Evolutionary conservation across 129 eudicot species (phyloP).

Genomic region (Escallonia rubra): DNA sequence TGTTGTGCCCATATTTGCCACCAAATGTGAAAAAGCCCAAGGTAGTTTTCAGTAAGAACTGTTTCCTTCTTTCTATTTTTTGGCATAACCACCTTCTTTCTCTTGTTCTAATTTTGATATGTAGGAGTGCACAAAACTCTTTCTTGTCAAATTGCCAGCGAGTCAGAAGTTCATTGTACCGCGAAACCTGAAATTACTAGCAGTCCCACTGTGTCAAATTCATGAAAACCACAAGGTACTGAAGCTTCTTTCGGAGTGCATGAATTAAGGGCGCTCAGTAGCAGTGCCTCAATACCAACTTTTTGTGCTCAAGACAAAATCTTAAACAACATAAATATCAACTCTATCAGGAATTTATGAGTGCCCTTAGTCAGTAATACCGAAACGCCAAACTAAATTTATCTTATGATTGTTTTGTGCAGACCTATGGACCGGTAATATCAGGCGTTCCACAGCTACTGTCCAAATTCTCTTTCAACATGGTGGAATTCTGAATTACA

Average conservation of each 20-base stretch:
- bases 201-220: slow-evolving; percentile 70
- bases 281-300: background rate
- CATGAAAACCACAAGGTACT: slow-evolving; percentile 70
- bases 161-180: slow-evolving; percentile 63
- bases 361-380: background rate
- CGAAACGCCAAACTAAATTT: background rate
- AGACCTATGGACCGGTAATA: slow-evolving; percentile 72
- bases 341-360: background rate
- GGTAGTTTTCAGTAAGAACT: slow-evolving; percentile 18
- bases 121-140: slow-evolving; percentile 82
- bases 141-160: slow-evolving; percentile 68
- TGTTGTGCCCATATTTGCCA: slow-evolving; percentile 62
- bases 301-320: background rate
- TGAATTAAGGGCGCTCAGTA: background rate
- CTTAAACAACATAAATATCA: background rate
- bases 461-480: slow-evolving; percentile 65
- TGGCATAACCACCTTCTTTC: background rate
- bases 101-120: background rate
- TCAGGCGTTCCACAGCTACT: slow-evolving; percentile 82
- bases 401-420: slow-evolving; percentile 16
- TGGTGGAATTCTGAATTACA: slow-evolving; percentile 28
- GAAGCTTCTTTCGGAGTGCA: background rate
- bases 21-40: slow-evolving; percentile 59
- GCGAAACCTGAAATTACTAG: slow-evolving; percentile 51
- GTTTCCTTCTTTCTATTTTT: background rate